Evolutionary conservation across 2,329 filamentous ascomycete species (phyloP), one percentile per base, ranked within the genome.

Genomic region (Teratosphaeria viscida): DNA sequence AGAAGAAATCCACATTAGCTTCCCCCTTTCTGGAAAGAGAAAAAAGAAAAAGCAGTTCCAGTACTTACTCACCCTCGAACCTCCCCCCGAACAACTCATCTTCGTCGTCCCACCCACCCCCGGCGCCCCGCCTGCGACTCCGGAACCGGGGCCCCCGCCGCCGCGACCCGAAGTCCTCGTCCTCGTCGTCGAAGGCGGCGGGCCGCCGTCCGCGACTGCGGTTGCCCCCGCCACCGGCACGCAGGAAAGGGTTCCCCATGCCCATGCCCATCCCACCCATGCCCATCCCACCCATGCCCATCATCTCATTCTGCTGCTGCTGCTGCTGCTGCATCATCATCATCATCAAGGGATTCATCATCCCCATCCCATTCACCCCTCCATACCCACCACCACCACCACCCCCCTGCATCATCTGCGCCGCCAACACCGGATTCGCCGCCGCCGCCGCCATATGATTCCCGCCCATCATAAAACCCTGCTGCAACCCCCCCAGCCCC

Each of bases 21-120:
- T 16, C 11, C 11, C 37, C 37, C 11, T 2, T 2, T 12, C 37
- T 43, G 10, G 11, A 43, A n/a, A 49, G 8, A 23, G 16, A n/a
- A 5, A 23, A n/a, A 49, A 49, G 16, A 5, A 19, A 49, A 49
- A 49, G 43, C 11, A 39, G 37, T 16, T 1, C 6, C 8, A 49
- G 43, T n/a, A 61, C 59, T 61, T 61, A 61, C 59, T 61, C 59
- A 61, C 59, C 59, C n/a, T 59, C 49, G 32, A 57, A 56, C 23
- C 57, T 53, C 54, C 58, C 53, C 19, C 43, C 54, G 34, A 43
- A 49, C 23, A 61, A 57, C 19, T 59, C 54, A 16, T 59, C 59
- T 12, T 39, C 43, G 11, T 19, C 43, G 37, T 52, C n/a, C 27
- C 14, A 14, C 26, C 52, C 23, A 1, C 29, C 32, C 29, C 26